A percentile compares a stretch with the other conserved stretches of the same genome.
Conservation (phyloP, 1,284 basidiomycete genomes). For the Heterobasidion parviporum region DNA sequence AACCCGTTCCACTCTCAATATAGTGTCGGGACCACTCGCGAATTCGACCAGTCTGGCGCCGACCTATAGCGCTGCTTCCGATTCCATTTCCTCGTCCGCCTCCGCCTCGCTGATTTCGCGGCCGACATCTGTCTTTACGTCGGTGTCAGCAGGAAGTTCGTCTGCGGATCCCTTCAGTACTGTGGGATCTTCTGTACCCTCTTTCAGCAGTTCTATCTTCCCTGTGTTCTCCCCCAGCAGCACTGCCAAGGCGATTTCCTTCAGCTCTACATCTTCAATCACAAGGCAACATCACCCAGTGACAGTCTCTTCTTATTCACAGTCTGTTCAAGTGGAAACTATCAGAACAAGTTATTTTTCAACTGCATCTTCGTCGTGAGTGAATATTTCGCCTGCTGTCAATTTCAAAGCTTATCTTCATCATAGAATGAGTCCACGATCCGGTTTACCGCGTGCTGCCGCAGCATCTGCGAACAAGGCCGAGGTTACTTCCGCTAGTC, state of each 20-base stretch:
- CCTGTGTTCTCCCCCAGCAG: background rate
- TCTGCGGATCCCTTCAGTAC: background rate
- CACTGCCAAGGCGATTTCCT: background rate
- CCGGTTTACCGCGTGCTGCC: background rate
- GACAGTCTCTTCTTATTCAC: background rate
- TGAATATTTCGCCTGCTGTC: background rate
- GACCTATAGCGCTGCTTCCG: background rate
- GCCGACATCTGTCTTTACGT: background rate
- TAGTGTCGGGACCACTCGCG: background rate
- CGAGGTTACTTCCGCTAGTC: background rate
- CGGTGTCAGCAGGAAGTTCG: too few species aligned
- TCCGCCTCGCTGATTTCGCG: background rate
- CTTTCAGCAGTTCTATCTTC: background rate
- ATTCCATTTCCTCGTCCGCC: background rate
- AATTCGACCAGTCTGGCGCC: background rate
- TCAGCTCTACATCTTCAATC: background rate
- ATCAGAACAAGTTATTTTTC: background rate
- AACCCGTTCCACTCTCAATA: background rate
- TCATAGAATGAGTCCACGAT: background rate
- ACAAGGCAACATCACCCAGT: background rate
- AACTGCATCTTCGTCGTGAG: background rate
- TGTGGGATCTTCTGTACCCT: background rate
- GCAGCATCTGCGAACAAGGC: background rate
- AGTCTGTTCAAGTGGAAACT: background rate
- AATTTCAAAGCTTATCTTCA: background rate